Evolutionary conservation across 805 yeast species (phyloP).

Genomic region (Candida tammaniensis): DNA sequence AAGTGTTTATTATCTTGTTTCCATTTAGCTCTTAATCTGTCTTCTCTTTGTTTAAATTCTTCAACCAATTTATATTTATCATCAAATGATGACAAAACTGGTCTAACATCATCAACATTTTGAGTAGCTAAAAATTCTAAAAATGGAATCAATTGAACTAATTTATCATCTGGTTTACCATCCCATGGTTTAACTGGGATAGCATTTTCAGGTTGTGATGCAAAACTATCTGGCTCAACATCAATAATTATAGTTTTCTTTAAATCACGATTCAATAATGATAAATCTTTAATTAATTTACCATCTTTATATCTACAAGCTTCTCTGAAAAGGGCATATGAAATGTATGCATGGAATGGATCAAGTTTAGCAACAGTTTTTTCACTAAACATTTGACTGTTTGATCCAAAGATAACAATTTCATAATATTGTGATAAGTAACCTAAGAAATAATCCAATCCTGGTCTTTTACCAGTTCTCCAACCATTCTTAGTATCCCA

Average conservation of each 20-base stretch:
- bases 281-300: slow-evolving; percentile 82
- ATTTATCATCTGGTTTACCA: slow-evolving; percentile 78
- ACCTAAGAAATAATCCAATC: slow-evolving; percentile 93
- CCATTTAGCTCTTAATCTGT: slow-evolving; percentile 69
- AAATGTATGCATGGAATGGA: slow-evolving; percentile 86
- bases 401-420: slow-evolving; percentile 84
- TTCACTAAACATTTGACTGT: slow-evolving; percentile 82
- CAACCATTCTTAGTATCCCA: slow-evolving; percentile 94
- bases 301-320: slow-evolving; percentile 90
- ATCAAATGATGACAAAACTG: slow-evolving; percentile 70
- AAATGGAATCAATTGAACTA: slow-evolving; percentile 83
- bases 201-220: slow-evolving; percentile 93
- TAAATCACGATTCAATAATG: slow-evolving; percentile 87
- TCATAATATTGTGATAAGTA: slow-evolving; percentile 95
- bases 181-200: slow-evolving; percentile 81
- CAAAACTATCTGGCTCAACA: slow-evolving; percentile 65
- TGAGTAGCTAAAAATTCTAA: slow-evolving; percentile 93
- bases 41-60: slow-evolving; percentile 81
- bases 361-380: slow-evolving; percentile 84
- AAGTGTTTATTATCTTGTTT: slow-evolving; percentile 47
- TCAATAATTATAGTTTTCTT: slow-evolving; percentile 79
- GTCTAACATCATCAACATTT: slow-evolving; percentile 83
- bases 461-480: slow-evolving; percentile 99
- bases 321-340: slow-evolving; percentile 85
- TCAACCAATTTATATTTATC: slow-evolving; percentile 66